Evolutionary conservation across 1,139 yeast species (phyloP), one percentile per base, ranked within the genome.

Genomic region (Yamadazyma kanchanaburiensis): DNA sequence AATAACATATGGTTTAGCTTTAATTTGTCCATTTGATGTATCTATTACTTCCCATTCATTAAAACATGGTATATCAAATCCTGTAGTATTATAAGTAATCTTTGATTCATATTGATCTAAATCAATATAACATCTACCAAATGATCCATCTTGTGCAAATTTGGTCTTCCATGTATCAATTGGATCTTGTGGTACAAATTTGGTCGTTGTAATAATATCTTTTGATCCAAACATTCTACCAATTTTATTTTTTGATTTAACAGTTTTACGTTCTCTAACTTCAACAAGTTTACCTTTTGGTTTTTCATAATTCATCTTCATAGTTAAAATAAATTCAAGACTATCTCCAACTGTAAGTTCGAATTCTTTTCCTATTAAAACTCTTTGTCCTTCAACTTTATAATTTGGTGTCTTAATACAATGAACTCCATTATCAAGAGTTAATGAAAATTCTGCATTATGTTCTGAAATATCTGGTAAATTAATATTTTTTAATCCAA

Each of bases 361-460:
- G 53, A 88, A 88, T 51, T 91, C 97, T 48, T 86, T 89, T 31
- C 80, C 79, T 31, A 89, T 63, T 6, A 57, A 37, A 14, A 78
- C 64, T 15, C 60, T 57, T 4, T 31, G 23, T 9, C 60, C 49
- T 4, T 60, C 56, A 34, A 86, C 49, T 5, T 61, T 55, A 42
- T 77, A 68, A 48, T 74, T 75, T 18, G 85, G 80, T 0, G 96
- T 89, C 25, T 80, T 77, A 27, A 88, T 77, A 35, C 91, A 78
- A 50, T 91, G 96, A 22, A 82, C 78, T 3, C 96, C 96, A 54
- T 91, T 91, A 54, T 91, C 97, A 43, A 91, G 65, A 6, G 87
- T 78, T 25, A 88, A 50, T 26, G 78, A 74, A 55, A 85, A 80
- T 32, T 72, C 70, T 2, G 89, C 89, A 22, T 76, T 63, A 36